Base-by-base conservation (phyloP, 169 alveolate species). In the Eimeria acervulina region DNA sequence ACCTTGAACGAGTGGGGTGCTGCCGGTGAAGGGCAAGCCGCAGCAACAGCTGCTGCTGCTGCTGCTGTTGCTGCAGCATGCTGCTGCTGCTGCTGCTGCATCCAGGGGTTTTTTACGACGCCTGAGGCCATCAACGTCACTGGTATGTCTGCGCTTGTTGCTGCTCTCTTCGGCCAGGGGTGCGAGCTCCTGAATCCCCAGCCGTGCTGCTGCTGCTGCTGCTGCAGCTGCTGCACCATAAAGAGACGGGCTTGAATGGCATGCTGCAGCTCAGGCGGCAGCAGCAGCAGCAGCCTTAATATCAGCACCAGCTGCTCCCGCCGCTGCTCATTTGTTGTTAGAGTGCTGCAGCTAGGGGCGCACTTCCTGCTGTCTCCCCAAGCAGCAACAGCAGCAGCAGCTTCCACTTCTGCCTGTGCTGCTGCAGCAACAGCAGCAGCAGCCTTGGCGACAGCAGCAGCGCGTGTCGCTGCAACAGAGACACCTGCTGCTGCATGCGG, bases 391-490 rank as follows among this genome's bases (percentile, higher is more conserved):
- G 90, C 70, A n/a, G 90, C 90, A n/a, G 70, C 90, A 26, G 90
- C 90, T 47, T 44, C 90, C 23, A 81, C 90, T 31, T 81, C 90
- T 7, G 90, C 90, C 47, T 81, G 90, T 23, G 90, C 90, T 36
- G 90, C 90, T 47, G 90, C 90, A 51, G 90, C 90, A 81, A 81
- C 90, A 28, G 90, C 90, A 44, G 90, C 90, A 51, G 90, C 90
- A 81, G 90, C 90, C 51, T 81, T 81, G 12, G 90, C 90, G 2
- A 81, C 90, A 12, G 90, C 90, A 26, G 90, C 90, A 81, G 90
- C 90, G 47, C 90, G 90, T 7, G 90, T 81, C 8, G 90, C 90
- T 12, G 90, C 90, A 51, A 47, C 63, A 1, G 90, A 81, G 23
- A 81, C 90, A 12, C 70, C 70, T 26, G 44, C 47, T 51, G 72